These are phyloP conservation scores for Metschnikowia aberdeeniae DNA, from an alignment of 805 yeast genomes.

Conservation along the genomic window DNA sequence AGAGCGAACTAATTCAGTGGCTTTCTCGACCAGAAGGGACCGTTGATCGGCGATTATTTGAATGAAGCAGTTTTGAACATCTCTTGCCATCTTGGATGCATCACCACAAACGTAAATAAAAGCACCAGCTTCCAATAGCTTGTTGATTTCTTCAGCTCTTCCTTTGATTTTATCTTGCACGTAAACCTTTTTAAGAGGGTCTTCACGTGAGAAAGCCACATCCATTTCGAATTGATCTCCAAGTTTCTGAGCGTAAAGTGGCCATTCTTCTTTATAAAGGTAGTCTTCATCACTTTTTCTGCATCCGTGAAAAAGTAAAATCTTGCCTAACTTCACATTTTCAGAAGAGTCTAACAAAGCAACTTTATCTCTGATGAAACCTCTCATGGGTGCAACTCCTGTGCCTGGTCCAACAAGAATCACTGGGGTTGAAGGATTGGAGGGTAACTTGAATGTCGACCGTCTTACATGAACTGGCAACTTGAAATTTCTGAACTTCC, in stretches of 20 bases:
- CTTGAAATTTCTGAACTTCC: constrained; percentile 46
- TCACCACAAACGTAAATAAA: constrained; percentile 96
- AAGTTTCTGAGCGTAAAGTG: constrained; percentile 56
- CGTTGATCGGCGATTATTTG: constrained; percentile 61
- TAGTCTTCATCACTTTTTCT: constrained; percentile 76
- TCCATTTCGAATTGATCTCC: constrained; percentile 64
- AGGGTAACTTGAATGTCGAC: constrained; percentile 90
- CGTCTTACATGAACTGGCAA: constrained; percentile 92
- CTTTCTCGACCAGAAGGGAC: constrained; percentile 60
- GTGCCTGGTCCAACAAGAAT: constrained; percentile 98
- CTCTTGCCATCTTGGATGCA: constrained; percentile 93
- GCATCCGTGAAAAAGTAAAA: constrained; percentile 82
- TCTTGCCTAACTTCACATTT: constrained; percentile 53
- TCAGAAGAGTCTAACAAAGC: constrained; percentile 34
- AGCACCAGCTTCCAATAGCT: constrained; percentile 63
- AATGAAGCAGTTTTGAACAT: constrained; percentile 69
- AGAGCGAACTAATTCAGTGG: constrained; percentile 71
- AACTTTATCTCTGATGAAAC: constrained; percentile 86
- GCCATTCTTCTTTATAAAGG: constrained; percentile 89
- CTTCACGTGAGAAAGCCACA: constrained; percentile 85
- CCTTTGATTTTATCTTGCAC: constrained; percentile 78
- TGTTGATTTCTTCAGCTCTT: constrained; percentile 49
- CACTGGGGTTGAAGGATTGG: constrained; percentile 76
- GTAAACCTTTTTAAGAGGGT: constrained; percentile 53
- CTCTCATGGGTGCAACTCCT: constrained; percentile 98